Evolutionary conservation across 441 rosid species (phyloP).

Genomic region (Isatis lusitanica): DNA sequence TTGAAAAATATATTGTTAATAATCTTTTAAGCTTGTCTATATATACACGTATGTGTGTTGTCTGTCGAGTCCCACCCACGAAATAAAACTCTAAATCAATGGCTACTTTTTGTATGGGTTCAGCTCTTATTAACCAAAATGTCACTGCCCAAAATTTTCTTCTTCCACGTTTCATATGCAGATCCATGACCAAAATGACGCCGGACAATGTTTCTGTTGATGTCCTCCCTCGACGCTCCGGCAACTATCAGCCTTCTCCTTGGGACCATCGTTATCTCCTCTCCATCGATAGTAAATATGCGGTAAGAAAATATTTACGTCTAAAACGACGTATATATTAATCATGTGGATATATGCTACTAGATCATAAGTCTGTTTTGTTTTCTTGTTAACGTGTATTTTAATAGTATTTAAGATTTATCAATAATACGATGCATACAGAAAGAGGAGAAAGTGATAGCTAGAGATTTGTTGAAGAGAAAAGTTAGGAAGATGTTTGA

Average conservation of each 20-base stretch:
- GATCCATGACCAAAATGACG: background rate
- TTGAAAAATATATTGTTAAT: background rate
- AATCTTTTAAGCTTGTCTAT: background rate
- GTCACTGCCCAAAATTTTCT: background rate
- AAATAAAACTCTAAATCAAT: background rate
- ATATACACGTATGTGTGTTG: background rate
- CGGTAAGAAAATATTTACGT: background rate
- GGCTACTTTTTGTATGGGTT: background rate
- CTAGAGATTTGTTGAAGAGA: conserved; percentile 24
- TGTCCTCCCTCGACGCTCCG: conserved; percentile 14
- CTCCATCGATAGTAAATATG: conserved; percentile 7
- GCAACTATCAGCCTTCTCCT: conserved; percentile 25
- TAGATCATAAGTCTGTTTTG: background rate
- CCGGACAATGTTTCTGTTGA: background rate
- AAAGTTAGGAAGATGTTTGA: conserved; percentile 22
- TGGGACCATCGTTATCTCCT: conserved; percentile 27
- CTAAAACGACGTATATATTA: background rate
- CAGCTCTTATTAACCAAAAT: background rate
- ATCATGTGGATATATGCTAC: background rate
- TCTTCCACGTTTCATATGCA: background rate
- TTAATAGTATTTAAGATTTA: background rate
- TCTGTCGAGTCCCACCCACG: background rate
- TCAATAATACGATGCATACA: conserved; percentile 6
- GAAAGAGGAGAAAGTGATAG: background rate
- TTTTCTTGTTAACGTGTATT: background rate